Base-by-base conservation (phyloP, 176 grass and related monocot species). In the Ensete ventricosum region DNA sequence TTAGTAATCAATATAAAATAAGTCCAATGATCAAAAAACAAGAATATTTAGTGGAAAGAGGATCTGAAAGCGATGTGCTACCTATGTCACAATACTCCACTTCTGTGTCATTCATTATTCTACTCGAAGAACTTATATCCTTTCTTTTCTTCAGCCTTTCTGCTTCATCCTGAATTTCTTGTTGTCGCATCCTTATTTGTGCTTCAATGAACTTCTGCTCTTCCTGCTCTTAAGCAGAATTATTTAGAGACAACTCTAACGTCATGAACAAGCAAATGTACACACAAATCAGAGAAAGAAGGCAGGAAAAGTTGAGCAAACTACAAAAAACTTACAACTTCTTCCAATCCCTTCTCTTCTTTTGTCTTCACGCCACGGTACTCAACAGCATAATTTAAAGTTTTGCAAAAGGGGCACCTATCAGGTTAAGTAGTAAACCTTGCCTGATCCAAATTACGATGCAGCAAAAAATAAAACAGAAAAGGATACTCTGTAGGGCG, bases 321-420 rank as follows among this genome's bases (percentile, higher is more conserved):
- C 49, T 54, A 3, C 9, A 20, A 8, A 60, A 64, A 78, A 80
- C 95, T 87, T 89, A 99, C 95, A 85, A 99, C 80, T 82, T 91
- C 90, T 84, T 99, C 95, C 82, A 94, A 91, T 84, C 84, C 90
- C 83, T 83, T 99, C 81, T 94, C 95, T 77, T 99, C 95, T 82
- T 99, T 94, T 76, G 95, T 93, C 83, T 94, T 99, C 71, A 94
- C 81, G 70, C 95, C 95, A 16, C 88, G 90, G 83, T 99, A 99
- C 71, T 99, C 91, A 78, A 99, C 95, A 60, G 95, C 91, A 89
- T 99, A 99, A 74, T 83, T 94, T 14, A 91, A 76, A 50, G 88
- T 99, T 99, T 99, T 99, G 80, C 95, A 99, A 73, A 99, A 99
- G 73, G 95, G 95, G 48, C 95, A 99, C 78, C 95, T 99, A 89